phyloP scores from a whole-genome alignment of 78 protist species.

The Protostelium mycophagum region DNA sequence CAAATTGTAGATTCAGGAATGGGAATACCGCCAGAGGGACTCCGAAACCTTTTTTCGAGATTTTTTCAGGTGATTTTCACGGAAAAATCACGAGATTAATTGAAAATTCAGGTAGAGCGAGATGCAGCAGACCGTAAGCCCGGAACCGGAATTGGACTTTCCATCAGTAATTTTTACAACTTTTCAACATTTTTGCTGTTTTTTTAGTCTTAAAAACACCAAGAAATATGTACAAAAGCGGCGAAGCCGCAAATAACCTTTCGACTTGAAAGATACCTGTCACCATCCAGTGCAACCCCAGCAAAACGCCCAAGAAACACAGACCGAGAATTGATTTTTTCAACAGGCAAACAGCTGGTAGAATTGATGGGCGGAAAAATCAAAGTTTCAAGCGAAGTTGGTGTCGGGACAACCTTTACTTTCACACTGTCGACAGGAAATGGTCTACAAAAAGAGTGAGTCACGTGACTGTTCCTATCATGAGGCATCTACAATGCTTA shows the following conservation, averaged over 20 bases:
- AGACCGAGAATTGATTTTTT: neutral
- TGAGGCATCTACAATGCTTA: no score
- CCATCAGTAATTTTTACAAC: no score
- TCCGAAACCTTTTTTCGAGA: neutral
- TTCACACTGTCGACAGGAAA: constrained; percentile 16
- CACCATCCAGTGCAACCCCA: no score
- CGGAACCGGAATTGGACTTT: neutral
- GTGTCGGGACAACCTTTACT: constrained; percentile 34
- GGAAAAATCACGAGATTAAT: neutral
- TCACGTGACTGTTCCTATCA: no score
- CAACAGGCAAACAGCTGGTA: neutral
- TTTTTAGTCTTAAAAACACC: no score
- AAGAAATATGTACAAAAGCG: no score
- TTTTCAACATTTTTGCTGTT: no score
- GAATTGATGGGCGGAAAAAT: constrained; percentile 61
- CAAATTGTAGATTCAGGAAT: neutral
- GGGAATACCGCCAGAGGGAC: neutral
- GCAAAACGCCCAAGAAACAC: neutral
- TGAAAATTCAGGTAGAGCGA: neutral
- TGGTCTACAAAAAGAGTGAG: neutral
- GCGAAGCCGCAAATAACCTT: no score
- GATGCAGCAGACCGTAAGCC: neutral
- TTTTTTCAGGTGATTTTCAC: neutral
- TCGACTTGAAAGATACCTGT: no score
- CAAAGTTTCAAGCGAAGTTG: constrained; percentile 31